These are phyloP conservation scores for Aspergillus arachidicola DNA, from an alignment of 2,329 filamentous ascomycete genomes.

Conservation along the genomic window DNA sequence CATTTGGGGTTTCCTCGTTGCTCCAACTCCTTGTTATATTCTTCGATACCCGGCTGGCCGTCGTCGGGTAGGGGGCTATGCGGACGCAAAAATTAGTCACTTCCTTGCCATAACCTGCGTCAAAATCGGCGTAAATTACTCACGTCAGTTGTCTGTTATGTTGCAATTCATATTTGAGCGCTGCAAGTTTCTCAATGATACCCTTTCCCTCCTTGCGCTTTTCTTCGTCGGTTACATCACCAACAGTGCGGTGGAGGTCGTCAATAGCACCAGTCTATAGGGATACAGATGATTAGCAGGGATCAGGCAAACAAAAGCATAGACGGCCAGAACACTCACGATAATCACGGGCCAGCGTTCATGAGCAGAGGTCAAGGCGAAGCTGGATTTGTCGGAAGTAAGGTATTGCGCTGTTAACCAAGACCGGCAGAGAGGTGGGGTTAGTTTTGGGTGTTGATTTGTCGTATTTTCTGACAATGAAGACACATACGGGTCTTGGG, in stretches of 20 bases:
- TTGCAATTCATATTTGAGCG: slow-evolving; percentile 91
- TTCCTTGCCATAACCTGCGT: background rate
- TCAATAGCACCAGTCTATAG: slow-evolving; percentile 85
- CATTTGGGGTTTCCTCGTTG: slow-evolving; percentile 73
- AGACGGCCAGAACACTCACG: slow-evolving; percentile 53
- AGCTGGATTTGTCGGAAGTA: slow-evolving; percentile 82
- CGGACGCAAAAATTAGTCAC: slow-evolving; percentile 6
- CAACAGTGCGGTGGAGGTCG: slow-evolving; percentile 73
- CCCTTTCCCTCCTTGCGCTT: slow-evolving; percentile 79
- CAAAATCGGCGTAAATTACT: slow-evolving; percentile 24
- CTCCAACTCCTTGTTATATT: slow-evolving; percentile 85
- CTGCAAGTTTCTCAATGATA: slow-evolving; percentile 76
- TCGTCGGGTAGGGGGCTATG: slow-evolving; percentile 74
- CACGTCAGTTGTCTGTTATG: slow-evolving; percentile 81
- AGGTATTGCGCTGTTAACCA: slow-evolving; percentile 65
- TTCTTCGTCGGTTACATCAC: slow-evolving; percentile 54
- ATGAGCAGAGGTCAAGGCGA: slow-evolving; percentile 81
- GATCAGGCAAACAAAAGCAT: background rate
- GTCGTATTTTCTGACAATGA: background rate
- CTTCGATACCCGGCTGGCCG: slow-evolving; percentile 71
- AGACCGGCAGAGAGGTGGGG: slow-evolving; percentile 18
- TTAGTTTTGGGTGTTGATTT: slow-evolving; percentile 9
- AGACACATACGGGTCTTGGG: slow-evolving; percentile 67
- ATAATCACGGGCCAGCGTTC: slow-evolving; percentile 94
- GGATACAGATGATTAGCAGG: background rate